A percentile compares a stretch with the other conserved stretches of the same genome.
Conservation (phyloP, 495 filamentous ascomycete genomes). For the Xylaria intraflava region DNA sequence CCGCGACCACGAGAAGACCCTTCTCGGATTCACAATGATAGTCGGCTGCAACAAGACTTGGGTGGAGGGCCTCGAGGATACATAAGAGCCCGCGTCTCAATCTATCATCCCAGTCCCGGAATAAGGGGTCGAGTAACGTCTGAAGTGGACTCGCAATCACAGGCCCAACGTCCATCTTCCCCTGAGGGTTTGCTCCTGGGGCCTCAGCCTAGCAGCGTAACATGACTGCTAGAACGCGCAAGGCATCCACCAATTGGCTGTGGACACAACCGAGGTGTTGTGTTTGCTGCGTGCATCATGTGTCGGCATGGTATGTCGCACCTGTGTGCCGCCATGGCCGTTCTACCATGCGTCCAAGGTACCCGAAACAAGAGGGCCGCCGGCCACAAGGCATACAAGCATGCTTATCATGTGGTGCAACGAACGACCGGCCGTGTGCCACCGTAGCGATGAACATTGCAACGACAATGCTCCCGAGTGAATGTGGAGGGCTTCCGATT, state of each 20-base stretch:
- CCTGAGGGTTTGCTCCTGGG: neutral
- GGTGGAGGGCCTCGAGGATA: too few relatives aligned
- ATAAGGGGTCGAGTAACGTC: conserved; percentile 1
- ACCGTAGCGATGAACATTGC: conserved; percentile 16
- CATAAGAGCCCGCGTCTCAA: too few relatives aligned
- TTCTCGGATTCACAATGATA: too few relatives aligned
- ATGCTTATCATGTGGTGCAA: conserved; percentile 24
- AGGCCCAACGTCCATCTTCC: neutral
- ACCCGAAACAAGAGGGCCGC: conserved; percentile 25
- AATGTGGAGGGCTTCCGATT: conserved; percentile 14
- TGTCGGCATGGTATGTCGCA: conserved; percentile 22
- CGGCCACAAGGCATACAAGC: conserved; percentile 23
- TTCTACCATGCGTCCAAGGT: conserved; percentile 22
- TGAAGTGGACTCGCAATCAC: neutral
- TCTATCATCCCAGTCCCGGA: conserved; percentile 6
- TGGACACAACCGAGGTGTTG: conserved; percentile 26
- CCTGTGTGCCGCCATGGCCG: conserved; percentile 12
- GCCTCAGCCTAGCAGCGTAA: conserved; percentile 7
- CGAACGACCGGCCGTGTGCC: conserved; percentile 19
- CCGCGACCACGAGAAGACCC: too few relatives aligned
- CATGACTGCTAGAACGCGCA: conserved; percentile 11
- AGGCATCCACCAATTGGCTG: conserved; percentile 22
- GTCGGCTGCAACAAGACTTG: too few relatives aligned
- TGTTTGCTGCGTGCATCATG: conserved; percentile 18
- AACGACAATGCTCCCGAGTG: conserved; percentile 13